Conservation (phyloP, 108 stramenopile genomes). For the Ochromonas danica region DNA sequence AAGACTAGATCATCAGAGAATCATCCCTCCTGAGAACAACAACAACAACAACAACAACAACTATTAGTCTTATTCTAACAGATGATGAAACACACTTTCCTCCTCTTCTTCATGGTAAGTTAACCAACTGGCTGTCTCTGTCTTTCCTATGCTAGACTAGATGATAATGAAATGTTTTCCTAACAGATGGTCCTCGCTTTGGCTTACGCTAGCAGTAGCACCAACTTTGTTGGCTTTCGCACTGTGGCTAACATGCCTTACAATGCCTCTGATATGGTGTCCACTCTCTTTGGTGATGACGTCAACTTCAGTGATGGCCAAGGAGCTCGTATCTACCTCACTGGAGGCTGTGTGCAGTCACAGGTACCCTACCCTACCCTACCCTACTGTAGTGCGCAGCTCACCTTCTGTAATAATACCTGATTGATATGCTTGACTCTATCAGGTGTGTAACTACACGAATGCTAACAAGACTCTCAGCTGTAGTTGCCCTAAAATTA, state of each 20-base stretch:
- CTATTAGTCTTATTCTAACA: not conserved
- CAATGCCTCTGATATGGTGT: not conserved
- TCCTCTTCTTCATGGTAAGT: not conserved
- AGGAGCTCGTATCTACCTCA: constrained; percentile 9
- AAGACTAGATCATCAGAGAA: not conserved
- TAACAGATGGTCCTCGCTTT: not conserved
- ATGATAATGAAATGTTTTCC: not conserved
- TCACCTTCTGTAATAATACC: no score
- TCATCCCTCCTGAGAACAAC: not conserved
- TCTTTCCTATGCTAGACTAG: not conserved
- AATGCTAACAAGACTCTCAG: not conserved
- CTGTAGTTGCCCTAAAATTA: constrained; percentile 4
- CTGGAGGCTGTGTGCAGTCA: not conserved
- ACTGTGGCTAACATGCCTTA: not conserved
- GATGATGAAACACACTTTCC: not conserved
- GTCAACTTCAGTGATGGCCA: not conserved
- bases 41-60: not conserved
- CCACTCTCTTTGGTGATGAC: not conserved
- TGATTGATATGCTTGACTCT: no score
- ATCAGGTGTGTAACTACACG: no score
- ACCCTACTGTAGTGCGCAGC: no score
- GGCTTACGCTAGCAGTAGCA: not conserved
- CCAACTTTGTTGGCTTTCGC: not conserved
- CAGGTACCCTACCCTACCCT: no score
- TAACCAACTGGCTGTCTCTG: not conserved